Evolutionary conservation across 2,329 filamentous ascomycete genomes (phyloP).

Genomic region (Alternaria longipes): DNA sequence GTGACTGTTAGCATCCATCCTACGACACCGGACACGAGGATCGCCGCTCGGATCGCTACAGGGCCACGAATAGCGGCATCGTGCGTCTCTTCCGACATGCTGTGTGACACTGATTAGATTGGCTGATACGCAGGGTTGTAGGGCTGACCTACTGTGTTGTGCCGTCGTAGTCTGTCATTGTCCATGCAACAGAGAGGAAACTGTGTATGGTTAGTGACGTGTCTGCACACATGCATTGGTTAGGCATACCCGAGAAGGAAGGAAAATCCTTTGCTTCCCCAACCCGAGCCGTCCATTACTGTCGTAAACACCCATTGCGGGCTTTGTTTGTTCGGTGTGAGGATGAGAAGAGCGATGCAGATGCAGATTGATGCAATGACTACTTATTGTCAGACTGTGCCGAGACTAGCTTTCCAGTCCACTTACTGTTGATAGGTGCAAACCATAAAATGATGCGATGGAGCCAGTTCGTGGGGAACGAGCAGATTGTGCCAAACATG

Average conservation of each 20-base stretch:
- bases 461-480: constrained; percentile 67
- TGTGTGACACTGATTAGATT: constrained; percentile 43
- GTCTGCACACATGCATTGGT: background rate
- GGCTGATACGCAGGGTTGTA: constrained; percentile 26
- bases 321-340: constrained; percentile 67
- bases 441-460: constrained; percentile 71
- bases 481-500: constrained; percentile 68
- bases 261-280: constrained; percentile 68
- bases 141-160: constrained; percentile 65
- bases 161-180: constrained; percentile 75
- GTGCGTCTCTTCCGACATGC: constrained; percentile 73
- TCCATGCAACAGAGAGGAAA: constrained; percentile 66
- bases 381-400: constrained; percentile 23
- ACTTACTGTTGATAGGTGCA: constrained; percentile 69
- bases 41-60: constrained; percentile 66
- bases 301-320: constrained; percentile 69
- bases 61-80: constrained; percentile 69
- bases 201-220: constrained; percentile 34
- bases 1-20: constrained; percentile 72
- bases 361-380: constrained; percentile 68
- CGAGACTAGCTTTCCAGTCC: background rate
- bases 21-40: constrained; percentile 67
- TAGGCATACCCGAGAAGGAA: constrained; percentile 65
- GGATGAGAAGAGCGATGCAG: constrained; percentile 65
- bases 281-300: constrained; percentile 69